Base-by-base conservation (phyloP, 257 asterid species). In the Rauvolfia tetraphylla region DNA sequence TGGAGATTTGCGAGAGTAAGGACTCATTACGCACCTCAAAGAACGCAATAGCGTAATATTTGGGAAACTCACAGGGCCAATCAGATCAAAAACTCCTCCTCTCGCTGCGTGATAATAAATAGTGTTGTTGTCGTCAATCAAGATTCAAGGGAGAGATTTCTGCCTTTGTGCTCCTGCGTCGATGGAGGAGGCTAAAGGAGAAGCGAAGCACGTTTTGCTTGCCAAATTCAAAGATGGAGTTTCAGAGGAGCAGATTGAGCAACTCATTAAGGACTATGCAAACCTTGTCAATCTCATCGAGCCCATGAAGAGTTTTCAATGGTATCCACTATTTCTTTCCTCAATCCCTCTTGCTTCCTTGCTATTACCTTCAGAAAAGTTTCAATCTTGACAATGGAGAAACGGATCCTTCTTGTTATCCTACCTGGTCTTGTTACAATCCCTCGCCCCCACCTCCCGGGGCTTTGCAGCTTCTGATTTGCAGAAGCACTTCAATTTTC, bases 191-290 rank as follows among this genome's bases (percentile, higher is more conserved):
- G 79, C 68, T 57, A 82, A 71, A 49, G 93, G 88, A 75, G 96
- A 79, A 80, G 97, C 87, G 88, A 93, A 91, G 88, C 97, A 93
- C 82, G 7, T 93, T 9, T 8, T 91, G 79, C 83, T 93, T 34
- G 98, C 86, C 23, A 93, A 89, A 81, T 93, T 93, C 90, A 93
- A 88, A 63, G 95, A 91, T 51, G 91, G 78, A 61, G 75, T 89
- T 0, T 68, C 92, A 6, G 85, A 86, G 14, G 84, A 85, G 23
- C 84, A 87, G 81, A 93, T 89, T 75, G 83, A 88, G 10, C 81
- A 87, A 42, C 85, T 72, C 70, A 90, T 84, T 78, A 89, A 87
- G 76, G 84, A 79, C 20, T 91, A 87, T 79, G 98, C 97, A 53
- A 89, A 91, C 34, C 95, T 91, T 59, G 96, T 93, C 74, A 86